A percentile compares a stretch with the other conserved stretches of the same genome.
phyloP scores from a whole-genome alignment of 2,329 filamentous ascomycete species.

The Magnaporthiopsis incrustans region DNA sequence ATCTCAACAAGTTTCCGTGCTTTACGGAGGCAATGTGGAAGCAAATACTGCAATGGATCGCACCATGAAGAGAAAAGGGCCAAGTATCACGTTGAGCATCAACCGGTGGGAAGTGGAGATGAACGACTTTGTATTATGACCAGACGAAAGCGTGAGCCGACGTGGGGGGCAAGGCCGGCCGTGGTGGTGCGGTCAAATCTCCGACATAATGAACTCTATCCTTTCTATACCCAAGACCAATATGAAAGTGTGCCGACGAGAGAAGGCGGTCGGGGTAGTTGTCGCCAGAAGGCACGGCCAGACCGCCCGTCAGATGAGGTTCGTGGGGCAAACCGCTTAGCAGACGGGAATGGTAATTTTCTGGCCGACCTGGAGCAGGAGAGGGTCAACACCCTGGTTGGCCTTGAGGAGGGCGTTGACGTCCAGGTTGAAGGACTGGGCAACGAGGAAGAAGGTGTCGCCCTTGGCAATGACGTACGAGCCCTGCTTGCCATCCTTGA shows the following conservation, averaged over 20 bases:
- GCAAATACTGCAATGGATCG: too few species aligned
- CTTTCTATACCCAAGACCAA: neutral
- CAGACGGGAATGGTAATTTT: conserved; percentile 6
- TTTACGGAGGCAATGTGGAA: too few species aligned
- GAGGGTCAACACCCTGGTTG: conserved; percentile 3
- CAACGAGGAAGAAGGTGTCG: conserved; percentile 5
- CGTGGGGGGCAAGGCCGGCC: neutral
- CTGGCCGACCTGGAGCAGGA: conserved; percentile 1
- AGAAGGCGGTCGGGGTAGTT: neutral
- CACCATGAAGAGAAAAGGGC: too few species aligned
- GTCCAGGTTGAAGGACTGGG: conserved; percentile 1
- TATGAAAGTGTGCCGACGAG: neutral
- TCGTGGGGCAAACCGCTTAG: neutral
- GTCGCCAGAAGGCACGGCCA: too few species aligned
- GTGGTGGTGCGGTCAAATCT: neutral
- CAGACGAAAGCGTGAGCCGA: neutral
- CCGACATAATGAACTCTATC: neutral
- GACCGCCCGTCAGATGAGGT: neutral
- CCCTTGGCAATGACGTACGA: neutral
- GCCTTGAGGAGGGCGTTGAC: conserved; percentile 1
- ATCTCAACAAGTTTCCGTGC: too few species aligned
- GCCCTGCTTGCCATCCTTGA: neutral
- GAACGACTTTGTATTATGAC: neutral
- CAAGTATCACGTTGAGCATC: too few species aligned
- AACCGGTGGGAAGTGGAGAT: too few species aligned